These are phyloP conservation scores for Leccinum obscurum DNA, from an alignment of 768 basidiomycete species.

Conservation along the genomic window DNA sequence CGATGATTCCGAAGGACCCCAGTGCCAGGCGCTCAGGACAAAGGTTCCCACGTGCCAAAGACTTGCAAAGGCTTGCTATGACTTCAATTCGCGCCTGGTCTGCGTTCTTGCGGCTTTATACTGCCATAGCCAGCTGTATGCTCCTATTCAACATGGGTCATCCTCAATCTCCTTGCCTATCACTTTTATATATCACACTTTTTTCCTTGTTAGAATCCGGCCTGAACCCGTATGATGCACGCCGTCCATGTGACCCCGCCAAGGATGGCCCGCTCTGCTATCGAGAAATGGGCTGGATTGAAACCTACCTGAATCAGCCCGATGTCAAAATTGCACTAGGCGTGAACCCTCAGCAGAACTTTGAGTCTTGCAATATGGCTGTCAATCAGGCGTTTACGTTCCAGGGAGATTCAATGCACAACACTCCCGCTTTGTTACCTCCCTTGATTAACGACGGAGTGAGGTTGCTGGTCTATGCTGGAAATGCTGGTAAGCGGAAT, in stretches of 20 bases:
- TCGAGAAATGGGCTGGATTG: conserved; percentile 82
- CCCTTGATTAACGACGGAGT: conserved; percentile 82
- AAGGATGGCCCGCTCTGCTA: conserved; percentile 78
- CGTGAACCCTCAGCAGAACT: conserved; percentile 56
- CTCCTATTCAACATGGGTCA: conserved; percentile 65
- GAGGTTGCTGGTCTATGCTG: conserved; percentile 86
- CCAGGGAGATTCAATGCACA: conserved; percentile 87
- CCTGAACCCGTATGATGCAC: conserved; percentile 88
- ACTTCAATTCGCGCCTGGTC: conserved; percentile 58
- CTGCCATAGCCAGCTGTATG: conserved; percentile 74
- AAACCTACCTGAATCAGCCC: conserved; percentile 81
- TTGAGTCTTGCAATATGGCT: conserved; percentile 73
- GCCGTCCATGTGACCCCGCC: conserved; percentile 66
- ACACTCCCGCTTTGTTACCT: conserved; percentile 76
- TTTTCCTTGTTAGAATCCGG: conserved; percentile 50
- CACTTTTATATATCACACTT: not conserved
- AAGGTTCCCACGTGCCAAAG: conserved; percentile 77
- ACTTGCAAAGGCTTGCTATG: conserved; percentile 71
- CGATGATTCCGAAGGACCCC: conserved; percentile 62
- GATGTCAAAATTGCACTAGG: conserved; percentile 79
- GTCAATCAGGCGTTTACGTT: conserved; percentile 79
- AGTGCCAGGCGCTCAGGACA: conserved; percentile 59
- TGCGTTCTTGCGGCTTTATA: conserved; percentile 77
- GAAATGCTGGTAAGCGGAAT: conserved; percentile 62
- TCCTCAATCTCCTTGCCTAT: not conserved